Evolutionary conservation across 371 early-diverging fungal species (phyloP), one percentile per base, ranked within the genome.

Genomic region (Chytridium lagenaria): DNA sequence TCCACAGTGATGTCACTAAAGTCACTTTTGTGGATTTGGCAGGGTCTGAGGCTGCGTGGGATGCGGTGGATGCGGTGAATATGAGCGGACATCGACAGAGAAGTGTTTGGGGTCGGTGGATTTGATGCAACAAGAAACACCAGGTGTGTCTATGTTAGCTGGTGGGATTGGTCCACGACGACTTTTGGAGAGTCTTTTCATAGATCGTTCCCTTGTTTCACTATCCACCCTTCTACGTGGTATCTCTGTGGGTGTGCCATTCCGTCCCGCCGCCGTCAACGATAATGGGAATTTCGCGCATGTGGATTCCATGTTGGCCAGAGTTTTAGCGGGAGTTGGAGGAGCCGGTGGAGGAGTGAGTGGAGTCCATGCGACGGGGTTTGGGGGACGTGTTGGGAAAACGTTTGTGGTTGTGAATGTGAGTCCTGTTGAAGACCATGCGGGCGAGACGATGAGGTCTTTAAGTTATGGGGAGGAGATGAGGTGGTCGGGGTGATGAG

Each of bases 351-450:
- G 37, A 31, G 61, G 61, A 5, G 36, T 61, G 2, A 15, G 16
- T 7, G 55, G 55, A n/a, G 5, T 23, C n/a, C 26, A 5, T 22
- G 12, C 55, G 23, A 26, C n/a, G 23, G 57, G 57, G 30, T 26
- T 55, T 23, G 57, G 57, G 15, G 57, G 7, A 26, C 5, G 16
- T 10, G 10, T 26, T 23, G 66, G 66, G 15, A 66, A 66, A 28
- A 49, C 49, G 40, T 28, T 66, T 16, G 7, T 66, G n/a, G 28
- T 66, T n/a, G 40, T 66, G 38, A 22, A 49, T 44, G 44, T 40
- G n/a, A 66, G 66, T 30, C 66, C 66, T 10, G 5, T 66, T 5
- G 66, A 40, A 2, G 66, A 66, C n/a, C 49, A 49, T 44, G 66
- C 30, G 2, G 15, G 15, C 30, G 66, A 66, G 44, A 66, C 66